Percentiles rank a stretch among this genome's conserved stretches.
These are phyloP conservation scores for Tolypocladium album DNA, from an alignment of 2,329 filamentous ascomycete species.

Conservation along the genomic window DNA sequence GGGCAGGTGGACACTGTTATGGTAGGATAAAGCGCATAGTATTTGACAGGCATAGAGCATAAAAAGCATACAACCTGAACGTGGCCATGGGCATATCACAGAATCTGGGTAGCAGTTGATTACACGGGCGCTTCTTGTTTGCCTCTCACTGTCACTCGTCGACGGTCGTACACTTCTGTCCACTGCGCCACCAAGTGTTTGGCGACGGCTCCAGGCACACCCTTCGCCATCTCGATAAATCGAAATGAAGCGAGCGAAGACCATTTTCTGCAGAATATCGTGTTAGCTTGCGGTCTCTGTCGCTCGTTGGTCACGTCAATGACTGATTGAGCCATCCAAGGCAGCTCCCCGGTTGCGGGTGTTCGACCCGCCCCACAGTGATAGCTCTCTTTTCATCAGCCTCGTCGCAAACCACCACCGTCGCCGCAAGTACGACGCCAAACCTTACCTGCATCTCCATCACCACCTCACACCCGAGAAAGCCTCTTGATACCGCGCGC, in stretches of 20 bases:
- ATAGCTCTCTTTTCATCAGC: conserved; percentile 4
- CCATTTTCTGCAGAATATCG: not conserved
- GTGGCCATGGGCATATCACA: not conserved
- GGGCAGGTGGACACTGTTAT: conserved; percentile 15
- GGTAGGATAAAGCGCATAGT: not conserved
- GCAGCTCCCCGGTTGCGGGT: not conserved
- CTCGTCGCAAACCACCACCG: not conserved
- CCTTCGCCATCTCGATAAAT: not conserved
- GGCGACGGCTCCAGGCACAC: not conserved
- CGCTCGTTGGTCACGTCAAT: not conserved
- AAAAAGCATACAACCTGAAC: not conserved
- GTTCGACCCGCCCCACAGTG: conserved; percentile 3
- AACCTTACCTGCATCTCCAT: not conserved
- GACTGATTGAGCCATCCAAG: not conserved
- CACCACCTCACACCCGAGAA: not conserved
- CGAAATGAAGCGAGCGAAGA: not conserved
- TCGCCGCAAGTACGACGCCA: not conserved
- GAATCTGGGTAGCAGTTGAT: not conserved
- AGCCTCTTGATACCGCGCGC: not conserved
- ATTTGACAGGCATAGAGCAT: not conserved
- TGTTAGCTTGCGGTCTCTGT: not conserved
- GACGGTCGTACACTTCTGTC: too few species aligned
- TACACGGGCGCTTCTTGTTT: not conserved
- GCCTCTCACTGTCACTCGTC: too few species aligned
- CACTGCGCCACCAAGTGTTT: not conserved